A percentile compares a stretch with the other conserved stretches of the same genome.
phyloP scores from a whole-genome alignment of 106 monocot species.

The Acorus calamus region DNA sequence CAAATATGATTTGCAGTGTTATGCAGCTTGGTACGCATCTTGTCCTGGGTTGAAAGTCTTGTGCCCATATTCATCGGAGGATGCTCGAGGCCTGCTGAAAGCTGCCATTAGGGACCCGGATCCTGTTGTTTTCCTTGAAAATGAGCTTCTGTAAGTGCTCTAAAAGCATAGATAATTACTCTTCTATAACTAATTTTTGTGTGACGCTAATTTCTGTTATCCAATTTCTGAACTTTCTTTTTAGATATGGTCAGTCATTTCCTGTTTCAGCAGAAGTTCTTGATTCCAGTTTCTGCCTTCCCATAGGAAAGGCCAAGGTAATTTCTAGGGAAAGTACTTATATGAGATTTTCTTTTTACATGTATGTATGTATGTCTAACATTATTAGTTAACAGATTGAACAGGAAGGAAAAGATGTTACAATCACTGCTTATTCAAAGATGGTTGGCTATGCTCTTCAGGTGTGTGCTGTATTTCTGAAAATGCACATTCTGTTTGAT shows the following conservation, averaged over 20 bases:
- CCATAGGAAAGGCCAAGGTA: conserved; percentile 98
- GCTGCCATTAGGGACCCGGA: conserved; percentile 94
- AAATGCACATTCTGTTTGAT: neutral
- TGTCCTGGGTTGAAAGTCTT: conserved; percentile 89
- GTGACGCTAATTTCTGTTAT: neutral
- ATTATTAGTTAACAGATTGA: conserved; percentile 51
- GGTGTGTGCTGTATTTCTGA: conserved; percentile 26
- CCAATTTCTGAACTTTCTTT: neutral
- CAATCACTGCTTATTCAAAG: conserved; percentile 86
- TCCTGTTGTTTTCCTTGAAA: conserved; percentile 95
- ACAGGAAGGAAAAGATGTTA: conserved; percentile 76
- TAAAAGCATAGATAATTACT: neutral
- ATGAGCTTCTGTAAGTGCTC: conserved; percentile 71
- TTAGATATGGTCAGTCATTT: conserved; percentile 91
- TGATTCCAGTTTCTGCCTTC: conserved; percentile 92
- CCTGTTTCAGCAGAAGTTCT: conserved; percentile 89
- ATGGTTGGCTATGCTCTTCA: conserved; percentile 93
- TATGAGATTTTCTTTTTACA: neutral
- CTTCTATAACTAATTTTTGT: neutral
- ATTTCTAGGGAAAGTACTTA: conserved; percentile 2
- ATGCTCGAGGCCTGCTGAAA: conserved; percentile 92
- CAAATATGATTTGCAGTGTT: conserved; percentile 54
- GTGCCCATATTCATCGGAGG: conserved; percentile 78
- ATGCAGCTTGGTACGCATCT: conserved; percentile 85
- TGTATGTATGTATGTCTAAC: neutral